Conservation (phyloP, 345 rosid genomes). For the Balakata baccata region DNA sequence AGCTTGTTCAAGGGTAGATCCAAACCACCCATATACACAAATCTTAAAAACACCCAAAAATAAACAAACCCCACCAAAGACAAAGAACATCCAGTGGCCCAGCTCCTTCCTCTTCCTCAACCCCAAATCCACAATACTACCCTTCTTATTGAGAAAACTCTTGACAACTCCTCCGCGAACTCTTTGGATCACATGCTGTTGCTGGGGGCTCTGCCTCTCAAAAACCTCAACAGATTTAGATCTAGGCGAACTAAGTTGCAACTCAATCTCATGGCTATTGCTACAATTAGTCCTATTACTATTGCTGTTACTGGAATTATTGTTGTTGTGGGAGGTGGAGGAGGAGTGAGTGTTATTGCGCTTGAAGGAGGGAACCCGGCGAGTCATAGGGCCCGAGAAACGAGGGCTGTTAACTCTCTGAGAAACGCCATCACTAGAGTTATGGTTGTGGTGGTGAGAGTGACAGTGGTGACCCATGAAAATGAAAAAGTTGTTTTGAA, state of each 20-base stretch:
- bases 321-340: not conserved
- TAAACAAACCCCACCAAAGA: conserved; percentile 74
- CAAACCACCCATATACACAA: conserved; percentile 85
- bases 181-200: conserved; percentile 43
- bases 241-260: conserved; percentile 66
- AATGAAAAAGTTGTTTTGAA: not conserved
- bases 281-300: conserved; percentile 5
- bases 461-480: conserved; percentile 50
- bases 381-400: conserved; percentile 80
- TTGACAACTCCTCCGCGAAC: conserved; percentile 32
- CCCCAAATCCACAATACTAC: conserved; percentile 51
- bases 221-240: conserved; percentile 51
- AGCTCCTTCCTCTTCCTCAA: conserved; percentile 66
- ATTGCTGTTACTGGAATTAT: conserved; percentile 9
- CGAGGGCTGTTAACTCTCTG: conserved; percentile 82
- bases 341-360: conserved; percentile 42
- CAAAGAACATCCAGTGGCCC: conserved; percentile 83
- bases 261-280: conserved; percentile 64
- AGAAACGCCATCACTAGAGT: conserved; percentile 63
- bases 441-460: conserved; percentile 36
- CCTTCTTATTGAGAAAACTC: conserved; percentile 45
- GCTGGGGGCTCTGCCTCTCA: conserved; percentile 41
- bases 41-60: conserved; percentile 83
- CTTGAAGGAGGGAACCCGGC: conserved; percentile 87
- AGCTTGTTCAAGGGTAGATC: conserved; percentile 70